Evolutionary conservation across 495 filamentous ascomycete species (phyloP), one percentile per base, ranked within the genome.

Genomic region (Xylaria scruposa): DNA sequence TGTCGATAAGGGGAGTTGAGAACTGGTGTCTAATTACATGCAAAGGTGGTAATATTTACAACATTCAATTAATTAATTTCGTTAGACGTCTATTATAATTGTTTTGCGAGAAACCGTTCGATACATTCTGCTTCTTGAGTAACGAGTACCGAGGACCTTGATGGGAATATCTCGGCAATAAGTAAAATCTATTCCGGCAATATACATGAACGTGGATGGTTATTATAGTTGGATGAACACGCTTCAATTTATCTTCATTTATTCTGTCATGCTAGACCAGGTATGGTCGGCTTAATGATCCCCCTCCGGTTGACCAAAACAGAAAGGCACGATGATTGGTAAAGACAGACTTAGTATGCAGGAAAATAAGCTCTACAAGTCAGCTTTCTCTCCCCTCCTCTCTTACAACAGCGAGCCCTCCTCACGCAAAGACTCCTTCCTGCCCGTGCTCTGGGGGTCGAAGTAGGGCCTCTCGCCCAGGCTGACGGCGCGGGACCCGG

Each of bases 401-500:
- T 38, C 36, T 68, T 49, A 69, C 33, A 69, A 56, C 15, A 69
- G 12, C 29, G 31, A 67, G 24, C 38, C 67, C 70, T 74, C 67
- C 17, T 68, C 74, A n/a, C 69, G 85, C 71, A 93, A 76, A 1
- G 82, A 87, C 78, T 93, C 87, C 67, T 89, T 81, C 46, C 91
- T 78, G 33, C 87, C 88, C 17, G 83, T 87, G 17, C 89, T 91
- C 67, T 81, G 81, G 0, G 87, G 83, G 72, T 92, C 91, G 68
- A 92, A 86, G 75, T 90, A 94, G 2, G 92, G 92, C 74, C 80
- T 82, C 85, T 94, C 92, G 0, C 91, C 92, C 64, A 93, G 71
- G 47, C 90, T 88, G 7, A 92, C 89, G 21, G 85, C 88, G 4
- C 92, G 80, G 58, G 89, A 85, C 0, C 91, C 91, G 40, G 84